These are phyloP conservation scores for Fusarium lateritium DNA, from an alignment of 2,329 filamentous ascomycete genomes.

Conservation along the genomic window DNA sequence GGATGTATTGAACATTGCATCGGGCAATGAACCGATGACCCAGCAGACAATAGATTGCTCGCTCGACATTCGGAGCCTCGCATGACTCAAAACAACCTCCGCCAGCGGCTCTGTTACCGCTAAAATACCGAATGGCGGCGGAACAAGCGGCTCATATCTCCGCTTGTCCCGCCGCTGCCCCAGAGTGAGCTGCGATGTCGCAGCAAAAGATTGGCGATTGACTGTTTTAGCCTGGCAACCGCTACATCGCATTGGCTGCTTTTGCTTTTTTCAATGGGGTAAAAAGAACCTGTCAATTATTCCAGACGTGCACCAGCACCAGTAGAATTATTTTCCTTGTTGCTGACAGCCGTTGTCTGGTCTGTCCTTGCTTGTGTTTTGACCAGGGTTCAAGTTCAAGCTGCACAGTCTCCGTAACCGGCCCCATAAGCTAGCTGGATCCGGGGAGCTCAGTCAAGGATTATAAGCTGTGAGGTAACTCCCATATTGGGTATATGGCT, in stretches of 20 bases:
- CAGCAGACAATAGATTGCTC: not conserved
- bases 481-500: slow-evolving; percentile 24
- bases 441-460: slow-evolving; percentile 36
- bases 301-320: slow-evolving; percentile 30
- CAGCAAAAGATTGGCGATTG: slow-evolving; percentile 5
- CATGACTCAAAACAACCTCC: slow-evolving; percentile 34
- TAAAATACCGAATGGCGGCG: slow-evolving; percentile 18
- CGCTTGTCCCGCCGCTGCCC: slow-evolving; percentile 9
- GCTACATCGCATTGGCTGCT: slow-evolving; percentile 19
- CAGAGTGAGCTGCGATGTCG: slow-evolving; percentile 16
- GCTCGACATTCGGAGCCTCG: slow-evolving; percentile 16
- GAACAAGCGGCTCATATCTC: slow-evolving; percentile 7
- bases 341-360: slow-evolving; percentile 28
- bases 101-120: slow-evolving; percentile 37
- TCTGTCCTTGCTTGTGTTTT: slow-evolving; percentile 10
- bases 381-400: slow-evolving; percentile 12
- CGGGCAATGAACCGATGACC: not conserved
- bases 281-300: slow-evolving; percentile 20
- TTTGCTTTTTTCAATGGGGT: slow-evolving; percentile 26
- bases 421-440: slow-evolving; percentile 38
- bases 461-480: slow-evolving; percentile 23
- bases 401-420: slow-evolving; percentile 25
- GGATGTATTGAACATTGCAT: not conserved
- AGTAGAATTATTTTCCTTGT: slow-evolving; percentile 30
- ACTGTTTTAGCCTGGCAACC: slow-evolving; percentile 17